Percentiles rank a stretch among this genome's conserved stretches.
phyloP scores from a whole-genome alignment of 2,329 filamentous ascomycete species.

The Coniosporium tulheliwenetii region DNA sequence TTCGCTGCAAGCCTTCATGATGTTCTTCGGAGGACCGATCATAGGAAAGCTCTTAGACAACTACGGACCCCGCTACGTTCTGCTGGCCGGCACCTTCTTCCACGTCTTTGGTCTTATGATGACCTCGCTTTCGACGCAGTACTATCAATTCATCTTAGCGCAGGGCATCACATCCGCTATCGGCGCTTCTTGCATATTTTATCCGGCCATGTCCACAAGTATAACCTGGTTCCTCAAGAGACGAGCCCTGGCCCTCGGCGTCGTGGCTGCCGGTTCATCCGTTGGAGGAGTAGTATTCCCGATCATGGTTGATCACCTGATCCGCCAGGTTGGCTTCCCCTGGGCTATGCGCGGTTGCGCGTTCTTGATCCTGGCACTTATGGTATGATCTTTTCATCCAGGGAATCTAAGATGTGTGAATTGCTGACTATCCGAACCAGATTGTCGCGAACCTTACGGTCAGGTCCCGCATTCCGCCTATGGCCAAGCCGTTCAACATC shows the following conservation, averaged over 20 bases:
- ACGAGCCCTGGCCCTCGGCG: slow-evolving; percentile 31
- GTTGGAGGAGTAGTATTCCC: slow-evolving; percentile 43
- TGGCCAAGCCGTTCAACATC: slow-evolving; percentile 13
- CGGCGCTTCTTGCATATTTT: slow-evolving; percentile 35
- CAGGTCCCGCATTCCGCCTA: slow-evolving; percentile 31
- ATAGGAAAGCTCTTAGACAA: slow-evolving; percentile 50
- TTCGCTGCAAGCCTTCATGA: slow-evolving; percentile 20
- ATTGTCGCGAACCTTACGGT: slow-evolving; percentile 37
- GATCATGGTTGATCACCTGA: slow-evolving; percentile 42
- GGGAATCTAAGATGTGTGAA: too few species aligned
- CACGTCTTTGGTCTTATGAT: slow-evolving; percentile 50
- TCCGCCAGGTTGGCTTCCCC: slow-evolving; percentile 35
- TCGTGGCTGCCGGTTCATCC: slow-evolving; percentile 33
- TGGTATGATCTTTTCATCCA: slow-evolving; percentile 8
- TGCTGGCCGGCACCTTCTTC: slow-evolving; percentile 36
- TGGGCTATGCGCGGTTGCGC: slow-evolving; percentile 43
- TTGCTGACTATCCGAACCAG: too few species aligned
- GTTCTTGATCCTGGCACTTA: slow-evolving; percentile 45
- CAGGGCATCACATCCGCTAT: slow-evolving; percentile 38
- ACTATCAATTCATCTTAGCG: slow-evolving; percentile 39
- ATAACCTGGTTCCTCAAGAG: slow-evolving; percentile 35
- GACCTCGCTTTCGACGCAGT: slow-evolving; percentile 38
- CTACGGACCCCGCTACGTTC: slow-evolving; percentile 42
- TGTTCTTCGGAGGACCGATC: slow-evolving; percentile 35
- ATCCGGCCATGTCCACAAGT: slow-evolving; percentile 25